Evolutionary conservation across 306 rosid species (phyloP), one percentile per base, ranked within the genome.

Genomic region (Citrullus mucosospermus): DNA sequence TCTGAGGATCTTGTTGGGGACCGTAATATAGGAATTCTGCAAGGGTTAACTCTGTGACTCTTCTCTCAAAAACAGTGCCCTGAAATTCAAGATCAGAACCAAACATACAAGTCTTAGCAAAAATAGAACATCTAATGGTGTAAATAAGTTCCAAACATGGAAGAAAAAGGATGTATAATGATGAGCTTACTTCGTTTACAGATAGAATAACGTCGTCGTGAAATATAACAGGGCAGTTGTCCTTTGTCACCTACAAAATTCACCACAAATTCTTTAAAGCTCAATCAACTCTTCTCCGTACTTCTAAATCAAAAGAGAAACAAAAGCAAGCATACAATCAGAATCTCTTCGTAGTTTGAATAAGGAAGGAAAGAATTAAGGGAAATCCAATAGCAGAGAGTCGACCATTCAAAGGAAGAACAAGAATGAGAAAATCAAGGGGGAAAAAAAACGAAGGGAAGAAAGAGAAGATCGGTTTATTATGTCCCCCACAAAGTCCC

Each of bases 161-260:
- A 41, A n/a, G 63, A 25, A 22, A 55, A 16, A 5, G 58, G 46
- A 48, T 25, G 28, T 0, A 36, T 75, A 15, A 48, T n/a, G 39
- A 28, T 17, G 17, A 25, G 58, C 78, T 46, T 78, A 83, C 89
- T 16, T 85, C 39, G 50, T 88, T 74, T 34, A 69, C 76, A 20
- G 91, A 78, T 78, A 88, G 80, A 56, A 88, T 86, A 73, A 82
- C 70, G 55, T 88, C 75, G 80, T 88, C 91, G 80, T 88, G 91
- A 79, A 88, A 88, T 51, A 88, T 88, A 72, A 88, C 81, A 0
- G 91, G 89, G 81, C 81, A 88, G 67, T 73, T 81, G 82, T 88
- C 91, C 61, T 36, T 86, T 28, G 91, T 88, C 72, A 88, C 89
- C 91, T 88, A 79, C 89, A 88, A 88, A 88, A 85, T 83, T 15